Evolutionary conservation across 495 filamentous ascomycete species (phyloP).

Genomic region (Penicillium waksmanii): DNA sequence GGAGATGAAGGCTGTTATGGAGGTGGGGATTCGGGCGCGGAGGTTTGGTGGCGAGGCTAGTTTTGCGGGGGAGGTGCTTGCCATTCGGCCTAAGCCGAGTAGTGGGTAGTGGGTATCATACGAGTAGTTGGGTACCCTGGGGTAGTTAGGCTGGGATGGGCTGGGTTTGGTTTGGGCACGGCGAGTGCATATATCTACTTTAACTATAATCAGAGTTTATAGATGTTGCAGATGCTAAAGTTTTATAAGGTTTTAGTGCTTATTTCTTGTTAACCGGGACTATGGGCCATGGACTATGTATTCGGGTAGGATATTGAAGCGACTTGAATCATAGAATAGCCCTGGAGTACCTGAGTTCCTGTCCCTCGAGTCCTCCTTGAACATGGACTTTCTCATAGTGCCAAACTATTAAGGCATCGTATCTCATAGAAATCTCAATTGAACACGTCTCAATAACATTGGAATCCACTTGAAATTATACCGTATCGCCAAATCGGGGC

Average conservation of each 20-base stretch:
- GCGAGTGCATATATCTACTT: not conserved
- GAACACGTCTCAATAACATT: not conserved
- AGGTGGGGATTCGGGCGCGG: slow-evolving; percentile 7
- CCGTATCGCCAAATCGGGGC: not conserved
- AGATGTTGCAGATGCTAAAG: not conserved
- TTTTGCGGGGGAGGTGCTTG: not conserved
- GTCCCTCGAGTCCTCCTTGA: too few species aligned
- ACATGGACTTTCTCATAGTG: too few species aligned
- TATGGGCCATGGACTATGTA: too few species aligned
- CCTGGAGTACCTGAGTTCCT: too few species aligned
- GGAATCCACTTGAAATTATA: not conserved
- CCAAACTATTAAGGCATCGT: too few species aligned
- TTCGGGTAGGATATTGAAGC: too few species aligned
- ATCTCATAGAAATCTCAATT: not conserved
- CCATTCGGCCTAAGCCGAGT: slow-evolving; percentile 12
- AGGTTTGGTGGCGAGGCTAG: not conserved
- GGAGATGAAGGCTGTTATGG: slow-evolving; percentile 14
- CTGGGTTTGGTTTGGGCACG: too few species aligned
- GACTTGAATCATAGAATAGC: too few species aligned
- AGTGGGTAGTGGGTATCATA: not conserved
- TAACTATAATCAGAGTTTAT: slow-evolving; percentile 2
- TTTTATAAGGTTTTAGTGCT: too few species aligned
- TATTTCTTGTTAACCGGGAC: too few species aligned
- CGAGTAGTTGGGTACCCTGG: not conserved
- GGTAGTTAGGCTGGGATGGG: too few species aligned